Percentiles rank a stretch among this genome's conserved stretches.
Evolutionary conservation across 164 flowering plant species (phyloP).

Genomic region (grape (Vitis vinifera)): ASM3070453v1 NC_081823.1:9107001-9107500

Average conservation of each 20-base stretch:
- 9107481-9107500: background rate
- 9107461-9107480: constrained; percentile 34
- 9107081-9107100: no score
- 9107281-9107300: constrained; percentile 38
- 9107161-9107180: background rate
- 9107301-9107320: constrained; percentile 46
- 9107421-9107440: constrained; percentile 13
- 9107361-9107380: constrained; percentile 18
- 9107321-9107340: constrained; percentile 46
- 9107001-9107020: no score
- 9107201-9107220: constrained; percentile 15
- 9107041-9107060: no score
- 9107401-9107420: constrained; percentile 12
- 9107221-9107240: constrained; percentile 10
- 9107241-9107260: constrained; percentile 11
- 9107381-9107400: constrained; percentile 6
- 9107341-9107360: constrained; percentile 58
- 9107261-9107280: constrained; percentile 16
- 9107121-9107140: background rate
- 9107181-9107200: constrained; percentile 13
- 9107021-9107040: background rate
- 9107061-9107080: constrained; percentile 5
- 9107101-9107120: background rate
- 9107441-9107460: constrained; percentile 23
- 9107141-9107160: background rate